Base-by-base conservation (phyloP, 2,329 filamentous ascomycete genomes). In the Ceratocystis albifundus region DNA sequence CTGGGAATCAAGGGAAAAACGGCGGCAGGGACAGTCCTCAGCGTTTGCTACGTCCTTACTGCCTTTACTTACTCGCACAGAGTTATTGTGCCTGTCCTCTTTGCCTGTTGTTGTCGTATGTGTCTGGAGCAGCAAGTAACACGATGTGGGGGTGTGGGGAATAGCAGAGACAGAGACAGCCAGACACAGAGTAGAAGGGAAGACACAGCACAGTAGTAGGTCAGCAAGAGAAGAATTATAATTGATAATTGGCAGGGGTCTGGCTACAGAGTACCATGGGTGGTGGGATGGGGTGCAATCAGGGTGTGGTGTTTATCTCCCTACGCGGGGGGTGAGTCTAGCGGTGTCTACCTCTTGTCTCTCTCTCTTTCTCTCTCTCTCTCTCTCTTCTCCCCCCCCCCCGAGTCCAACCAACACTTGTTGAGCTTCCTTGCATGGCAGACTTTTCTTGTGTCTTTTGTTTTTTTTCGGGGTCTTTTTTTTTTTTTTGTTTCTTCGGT, bases 121-220 rank as follows among this genome's bases (percentile, higher is more conserved):
- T 36, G 32, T 36, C 53, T 32, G 15, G 28, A 57, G 53, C 53
- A 57, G 53, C 53, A 57, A 57, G 53, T 57, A 57, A 57, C 53
- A 57, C 53, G 53, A 57, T 57, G 53, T 57, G 53, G 53, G 53
- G 53, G 53, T 57, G 53, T 57, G 53, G 53, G 53, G 53, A 57
- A 57, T 57, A 30, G 17, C 28, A 30, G 25, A 57, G 50, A 55
- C 50, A 55, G 17, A 28, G 25, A 28, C 53, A 57, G 50, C 30
- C 50, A 55, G 17, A 28, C 50, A 28, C 53, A 57, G 53, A 57
- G 25, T 28, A 57, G 25, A 57, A 50, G 32, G 32, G 25, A 57
- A 50, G 32, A 50, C 17, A 50, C 17, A 22, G n/a, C n/a, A n/a
- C n/a, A n/a, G n/a, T n/a, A n/a, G 22, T 28, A 57, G 25, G n/a